Evolutionary conservation across 208 protist genomes (phyloP).

Genomic region (Plasmodiophora brassicae): DNA sequence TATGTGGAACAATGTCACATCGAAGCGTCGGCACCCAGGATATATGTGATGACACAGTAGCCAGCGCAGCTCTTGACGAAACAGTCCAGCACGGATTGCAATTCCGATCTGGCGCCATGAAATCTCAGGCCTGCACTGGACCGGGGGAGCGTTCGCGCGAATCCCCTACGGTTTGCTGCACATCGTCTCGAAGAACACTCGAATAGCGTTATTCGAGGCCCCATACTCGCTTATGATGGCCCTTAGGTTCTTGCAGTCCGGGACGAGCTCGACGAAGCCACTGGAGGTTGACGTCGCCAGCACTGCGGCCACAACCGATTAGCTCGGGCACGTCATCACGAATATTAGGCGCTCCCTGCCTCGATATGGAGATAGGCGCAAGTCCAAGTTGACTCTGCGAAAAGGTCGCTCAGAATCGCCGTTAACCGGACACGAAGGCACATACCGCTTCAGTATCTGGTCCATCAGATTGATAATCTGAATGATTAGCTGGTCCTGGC

Average conservation of each 20-base stretch:
- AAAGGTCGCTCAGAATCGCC: background rate
- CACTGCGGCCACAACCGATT: background rate
- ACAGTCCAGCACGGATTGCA: slow-evolving; percentile 70
- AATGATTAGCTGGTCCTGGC: slow-evolving; percentile 94
- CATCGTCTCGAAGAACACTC: background rate
- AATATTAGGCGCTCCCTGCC: no score
- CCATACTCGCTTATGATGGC: slow-evolving; percentile 14
- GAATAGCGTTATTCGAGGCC: slow-evolving; percentile 1
- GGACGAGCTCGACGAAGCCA: slow-evolving; percentile 30
- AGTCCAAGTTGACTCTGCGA: slow-evolving; percentile 21
- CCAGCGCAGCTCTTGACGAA: slow-evolving; percentile 90
- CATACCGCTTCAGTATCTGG: slow-evolving; percentile 32
- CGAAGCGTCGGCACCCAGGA: slow-evolving; percentile 67
- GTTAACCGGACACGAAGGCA: slow-evolving; percentile 14
- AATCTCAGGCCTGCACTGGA: no score
- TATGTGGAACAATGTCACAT: background rate
- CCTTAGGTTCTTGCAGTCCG: slow-evolving; percentile 5
- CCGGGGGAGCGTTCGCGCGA: no score
- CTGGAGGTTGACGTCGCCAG: background rate
- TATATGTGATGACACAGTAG: slow-evolving; percentile 91
- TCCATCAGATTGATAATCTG: slow-evolving; percentile 65
- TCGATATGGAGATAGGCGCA: slow-evolving; percentile 3
- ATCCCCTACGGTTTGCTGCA: background rate
- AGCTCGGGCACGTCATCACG: background rate
- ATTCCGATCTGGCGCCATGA: background rate